Percentiles rank a stretch among this genome's conserved stretches.
phyloP scores from a whole-genome alignment of 305 asterid species.

The Striga hermonthica region DNA sequence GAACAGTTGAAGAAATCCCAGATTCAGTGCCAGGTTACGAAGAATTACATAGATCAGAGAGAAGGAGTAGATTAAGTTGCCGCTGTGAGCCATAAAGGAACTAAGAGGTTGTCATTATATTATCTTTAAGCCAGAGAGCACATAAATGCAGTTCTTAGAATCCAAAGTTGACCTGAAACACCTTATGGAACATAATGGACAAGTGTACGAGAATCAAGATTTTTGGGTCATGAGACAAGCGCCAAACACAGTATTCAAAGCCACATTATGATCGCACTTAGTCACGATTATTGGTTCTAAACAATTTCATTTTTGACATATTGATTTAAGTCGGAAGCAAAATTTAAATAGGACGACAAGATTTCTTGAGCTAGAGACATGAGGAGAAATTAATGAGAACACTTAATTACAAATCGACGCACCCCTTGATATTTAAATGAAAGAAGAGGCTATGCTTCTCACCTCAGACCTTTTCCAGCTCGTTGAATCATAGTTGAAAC shows the following conservation, averaged over 20 bases:
- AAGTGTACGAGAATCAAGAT: constrained; percentile 9
- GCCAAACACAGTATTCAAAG: background rate
- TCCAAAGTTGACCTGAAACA: constrained; percentile 1
- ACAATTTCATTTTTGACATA: background rate
- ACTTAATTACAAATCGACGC: background rate
- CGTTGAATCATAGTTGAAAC: constrained; percentile 78
- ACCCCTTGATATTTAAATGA: background rate
- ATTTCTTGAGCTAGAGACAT: constrained; percentile 19
- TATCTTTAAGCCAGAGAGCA: constrained; percentile 24
- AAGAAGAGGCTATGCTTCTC: constrained; percentile 28
- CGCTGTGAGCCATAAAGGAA: constrained; percentile 13
- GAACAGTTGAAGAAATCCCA: constrained; percentile 8
- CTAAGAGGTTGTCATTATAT: background rate
- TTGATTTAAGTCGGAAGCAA: constrained; percentile 8
- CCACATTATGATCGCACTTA: background rate
- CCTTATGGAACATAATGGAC: constrained; percentile 15
- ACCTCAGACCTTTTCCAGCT: constrained; percentile 73
- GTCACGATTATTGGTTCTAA: background rate
- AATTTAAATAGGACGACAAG: background rate
- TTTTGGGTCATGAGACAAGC: constrained; percentile 11
- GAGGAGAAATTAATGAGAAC: constrained; percentile 10
- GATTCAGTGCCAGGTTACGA: constrained; percentile 21
- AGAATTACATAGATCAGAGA: background rate
- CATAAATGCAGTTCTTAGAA: constrained; percentile 11
- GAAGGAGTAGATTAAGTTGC: constrained; percentile 6